Base-by-base conservation (phyloP, 2,329 filamentous ascomycete genomes). In the Aureobasidium namibiae region DNA sequence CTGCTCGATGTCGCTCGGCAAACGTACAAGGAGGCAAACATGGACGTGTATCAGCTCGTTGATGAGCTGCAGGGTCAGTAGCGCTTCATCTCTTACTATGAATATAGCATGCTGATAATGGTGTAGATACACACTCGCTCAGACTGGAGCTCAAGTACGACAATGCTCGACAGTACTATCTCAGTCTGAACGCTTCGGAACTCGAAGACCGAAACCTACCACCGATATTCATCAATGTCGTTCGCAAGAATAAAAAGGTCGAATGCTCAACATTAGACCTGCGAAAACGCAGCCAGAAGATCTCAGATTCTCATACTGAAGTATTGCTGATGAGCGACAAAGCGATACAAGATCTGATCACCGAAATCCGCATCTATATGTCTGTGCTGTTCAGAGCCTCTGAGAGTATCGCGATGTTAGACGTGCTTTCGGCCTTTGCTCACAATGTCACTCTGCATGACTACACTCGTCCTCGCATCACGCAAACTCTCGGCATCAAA, bases 221-320 rank as follows among this genome's bases (percentile, higher is more conserved):
- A 0, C 78, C 84, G 1, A 69, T 87, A 1, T 87, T 97, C 63
- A 88, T 95, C 70, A 96, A 97, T 63, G 76, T 82, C 0, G 82
- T 86, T 63, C 79, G 80, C 44, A 90, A 85, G 66, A 90, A 87
- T 67, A 84, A 84, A n/a, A 80, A 80, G 59, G 80, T 95, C 33
- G 90, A 97, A 70, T 97, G 91, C 65, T 90, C 95, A 66, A 97
- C 94, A 0, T 70, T 97, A 10, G 82, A 87, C 58, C 78, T 99
- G 11, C 80, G 96, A 63, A 94, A 96, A 68, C 77, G 90, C 39
- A 80, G 97, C 60, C 74, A 77, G 61, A 79, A 87, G 67, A 88
- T 96, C 41, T 82, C 83, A 0, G 87, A 95, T 63, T 88, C 90
- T 0, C 88, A 92, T 60, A 86, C 89, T 48, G 91, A 96, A 72